Conservation (phyloP, 495 filamentous ascomycete species). For the Penicillium taxi region DNA sequence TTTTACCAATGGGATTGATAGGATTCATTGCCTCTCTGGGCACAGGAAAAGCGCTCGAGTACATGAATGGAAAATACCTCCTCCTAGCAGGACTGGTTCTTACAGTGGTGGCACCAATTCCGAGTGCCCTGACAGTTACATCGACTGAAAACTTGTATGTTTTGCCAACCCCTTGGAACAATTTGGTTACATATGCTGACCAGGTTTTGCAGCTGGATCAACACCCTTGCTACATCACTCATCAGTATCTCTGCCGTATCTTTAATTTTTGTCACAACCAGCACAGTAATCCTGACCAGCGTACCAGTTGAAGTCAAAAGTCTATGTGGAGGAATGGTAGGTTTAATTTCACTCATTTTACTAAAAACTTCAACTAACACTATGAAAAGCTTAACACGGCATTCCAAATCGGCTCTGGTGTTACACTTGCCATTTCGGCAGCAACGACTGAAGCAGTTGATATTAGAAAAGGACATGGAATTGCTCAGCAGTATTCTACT, state of each 20-base stretch:
- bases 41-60: slow-evolving; percentile 29
- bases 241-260: slow-evolving; percentile 36
- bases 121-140: slow-evolving; percentile 24
- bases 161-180: neutral
- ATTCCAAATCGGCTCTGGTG: slow-evolving; percentile 34
- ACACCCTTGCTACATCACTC: slow-evolving; percentile 26
- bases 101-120: slow-evolving; percentile 26
- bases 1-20: slow-evolving; percentile 30
- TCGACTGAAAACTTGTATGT: slow-evolving; percentile 24
- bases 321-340: slow-evolving; percentile 30
- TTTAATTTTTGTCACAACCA: slow-evolving; percentile 31
- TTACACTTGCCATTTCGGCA: slow-evolving; percentile 29
- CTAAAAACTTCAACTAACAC: slow-evolving; percentile 3
- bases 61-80: slow-evolving; percentile 30
- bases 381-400: slow-evolving; percentile 27
- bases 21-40: slow-evolving; percentile 30
- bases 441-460: slow-evolving; percentile 29
- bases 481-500: slow-evolving; percentile 27
- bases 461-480: slow-evolving; percentile 24
- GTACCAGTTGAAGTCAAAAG: slow-evolving; percentile 30
- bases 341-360: neutral
- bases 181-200: slow-evolving; percentile 4
- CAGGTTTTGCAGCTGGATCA: slow-evolving; percentile 22
- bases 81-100: slow-evolving; percentile 24
- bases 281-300: slow-evolving; percentile 28